These are phyloP conservation scores for Pichia nanzhaoensis DNA, from an alignment of 805 yeast genomes.

Conservation along the genomic window DNA sequence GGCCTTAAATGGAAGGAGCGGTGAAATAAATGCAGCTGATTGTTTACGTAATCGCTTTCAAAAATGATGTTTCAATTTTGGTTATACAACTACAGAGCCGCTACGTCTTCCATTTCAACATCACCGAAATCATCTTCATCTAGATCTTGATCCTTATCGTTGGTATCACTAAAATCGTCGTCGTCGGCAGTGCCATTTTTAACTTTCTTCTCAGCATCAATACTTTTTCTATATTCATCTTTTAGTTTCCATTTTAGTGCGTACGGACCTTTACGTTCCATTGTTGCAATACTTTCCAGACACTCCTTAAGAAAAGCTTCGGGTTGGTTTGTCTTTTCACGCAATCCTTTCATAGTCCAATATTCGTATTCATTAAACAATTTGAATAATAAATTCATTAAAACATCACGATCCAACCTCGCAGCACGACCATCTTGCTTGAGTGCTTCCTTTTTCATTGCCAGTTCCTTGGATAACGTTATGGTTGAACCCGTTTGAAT, in stretches of 20 bases:
- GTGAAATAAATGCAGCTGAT: neutral
- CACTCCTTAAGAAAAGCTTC: conserved; percentile 89
- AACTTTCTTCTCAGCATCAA: conserved; percentile 71
- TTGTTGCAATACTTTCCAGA: conserved; percentile 78
- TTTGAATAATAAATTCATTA: conserved; percentile 80
- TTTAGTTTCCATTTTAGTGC: conserved; percentile 85
- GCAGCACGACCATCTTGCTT: conserved; percentile 79
- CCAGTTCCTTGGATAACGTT: conserved; percentile 54
- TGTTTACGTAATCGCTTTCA: neutral
- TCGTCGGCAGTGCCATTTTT: conserved; percentile 44
- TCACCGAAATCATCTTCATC: conserved; percentile 66
- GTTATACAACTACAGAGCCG: conserved; percentile 31
- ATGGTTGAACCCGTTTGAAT: conserved; percentile 63
- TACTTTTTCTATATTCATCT: conserved; percentile 78
- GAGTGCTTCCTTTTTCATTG: conserved; percentile 46
- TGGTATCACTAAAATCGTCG: conserved; percentile 34
- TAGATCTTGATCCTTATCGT: conserved; percentile 31
- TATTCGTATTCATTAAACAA: conserved; percentile 92
- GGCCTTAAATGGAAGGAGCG: too few relatives aligned
- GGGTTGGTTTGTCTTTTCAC: conserved; percentile 93
- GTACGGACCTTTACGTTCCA: conserved; percentile 93
- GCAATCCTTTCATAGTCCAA: conserved; percentile 91
- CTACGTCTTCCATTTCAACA: conserved; percentile 70
- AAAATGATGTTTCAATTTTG: too few relatives aligned
- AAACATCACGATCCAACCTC: conserved; percentile 88